Conservation (phyloP, 495 filamentous ascomycete genomes). For the Podospora australis region DNA sequence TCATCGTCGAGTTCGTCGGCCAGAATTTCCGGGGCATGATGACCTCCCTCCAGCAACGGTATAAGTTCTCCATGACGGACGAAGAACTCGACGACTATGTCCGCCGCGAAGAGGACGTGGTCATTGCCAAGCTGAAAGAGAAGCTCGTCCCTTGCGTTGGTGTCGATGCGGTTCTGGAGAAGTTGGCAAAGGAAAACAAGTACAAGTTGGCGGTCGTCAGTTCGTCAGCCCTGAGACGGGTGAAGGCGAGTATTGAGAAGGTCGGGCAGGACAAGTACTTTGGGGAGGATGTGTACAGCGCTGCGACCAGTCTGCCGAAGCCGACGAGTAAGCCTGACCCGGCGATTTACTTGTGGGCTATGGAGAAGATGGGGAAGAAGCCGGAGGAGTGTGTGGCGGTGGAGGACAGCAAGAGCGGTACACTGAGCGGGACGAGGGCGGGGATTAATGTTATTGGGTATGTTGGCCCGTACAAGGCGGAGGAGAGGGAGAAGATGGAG, state of each 20-base stretch:
- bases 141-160: slow-evolving; percentile 63
- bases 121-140: slow-evolving; percentile 77
- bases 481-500: slow-evolving; percentile 67
- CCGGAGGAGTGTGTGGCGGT: slow-evolving; percentile 73
- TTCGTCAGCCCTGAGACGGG: slow-evolving; percentile 70
- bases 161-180: slow-evolving; percentile 60
- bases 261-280: slow-evolving; percentile 78
- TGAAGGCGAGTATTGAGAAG: slow-evolving; percentile 74
- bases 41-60: slow-evolving; percentile 64
- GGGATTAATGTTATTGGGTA: slow-evolving; percentile 79
- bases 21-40: slow-evolving; percentile 95
- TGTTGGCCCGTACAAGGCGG: slow-evolving; percentile 71
- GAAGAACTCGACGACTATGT: slow-evolving; percentile 75
- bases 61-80: slow-evolving; percentile 58
- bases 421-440: slow-evolving; percentile 73
- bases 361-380: slow-evolving; percentile 66
- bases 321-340: slow-evolving; percentile 91
- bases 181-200: slow-evolving; percentile 53
- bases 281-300: slow-evolving; percentile 70
- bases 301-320: slow-evolving; percentile 67
- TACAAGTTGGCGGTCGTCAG: slow-evolving; percentile 81
- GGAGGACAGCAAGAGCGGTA: slow-evolving; percentile 86
- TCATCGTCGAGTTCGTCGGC: slow-evolving; percentile 86
- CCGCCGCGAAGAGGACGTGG: slow-evolving; percentile 69
- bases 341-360: slow-evolving; percentile 81